phyloP scores from a whole-genome alignment of 495 filamentous ascomycete genomes.

The Chaetomium cochliodes region DNA sequence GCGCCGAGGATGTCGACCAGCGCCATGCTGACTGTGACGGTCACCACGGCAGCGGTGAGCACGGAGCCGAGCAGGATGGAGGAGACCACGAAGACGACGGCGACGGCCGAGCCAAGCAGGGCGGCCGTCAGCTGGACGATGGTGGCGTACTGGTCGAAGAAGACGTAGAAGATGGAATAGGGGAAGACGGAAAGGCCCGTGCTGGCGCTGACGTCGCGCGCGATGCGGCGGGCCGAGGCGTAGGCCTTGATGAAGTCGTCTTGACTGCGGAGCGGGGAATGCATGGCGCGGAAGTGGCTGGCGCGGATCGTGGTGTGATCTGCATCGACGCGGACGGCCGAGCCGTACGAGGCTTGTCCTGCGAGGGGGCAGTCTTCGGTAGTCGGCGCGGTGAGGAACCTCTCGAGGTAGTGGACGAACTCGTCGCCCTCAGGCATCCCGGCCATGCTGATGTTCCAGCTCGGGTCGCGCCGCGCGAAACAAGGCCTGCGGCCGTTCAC shows the following conservation, averaged over 20 bases:
- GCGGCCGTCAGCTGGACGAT: conserved; percentile 77
- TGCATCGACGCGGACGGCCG: conserved; percentile 76
- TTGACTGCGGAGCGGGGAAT: conserved; percentile 81
- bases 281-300: conserved; percentile 87
- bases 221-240: conserved; percentile 85
- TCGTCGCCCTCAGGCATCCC: conserved; percentile 93
- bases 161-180: conserved; percentile 95
- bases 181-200: conserved; percentile 83
- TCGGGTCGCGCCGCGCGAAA: conserved; percentile 69
- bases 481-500: conserved; percentile 63
- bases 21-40: conserved; percentile 84
- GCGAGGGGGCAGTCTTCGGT: conserved; percentile 80
- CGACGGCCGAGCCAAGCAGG: conserved; percentile 78
- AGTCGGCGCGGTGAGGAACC: conserved; percentile 79
- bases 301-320: conserved; percentile 64
- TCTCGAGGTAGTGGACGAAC: conserved; percentile 78
- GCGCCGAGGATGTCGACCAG: conserved; percentile 91
- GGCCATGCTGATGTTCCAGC: conserved; percentile 81
- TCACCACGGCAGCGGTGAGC: conserved; percentile 76
- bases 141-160: conserved; percentile 93
- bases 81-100: conserved; percentile 75
- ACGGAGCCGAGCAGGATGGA: conserved; percentile 79
- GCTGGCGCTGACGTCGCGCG: conserved; percentile 62
- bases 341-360: conserved; percentile 81
- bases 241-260: conserved; percentile 93